Evolutionary conservation across 1,139 yeast species (phyloP).

Genomic region (Kluyveromyces sp.): DNA sequence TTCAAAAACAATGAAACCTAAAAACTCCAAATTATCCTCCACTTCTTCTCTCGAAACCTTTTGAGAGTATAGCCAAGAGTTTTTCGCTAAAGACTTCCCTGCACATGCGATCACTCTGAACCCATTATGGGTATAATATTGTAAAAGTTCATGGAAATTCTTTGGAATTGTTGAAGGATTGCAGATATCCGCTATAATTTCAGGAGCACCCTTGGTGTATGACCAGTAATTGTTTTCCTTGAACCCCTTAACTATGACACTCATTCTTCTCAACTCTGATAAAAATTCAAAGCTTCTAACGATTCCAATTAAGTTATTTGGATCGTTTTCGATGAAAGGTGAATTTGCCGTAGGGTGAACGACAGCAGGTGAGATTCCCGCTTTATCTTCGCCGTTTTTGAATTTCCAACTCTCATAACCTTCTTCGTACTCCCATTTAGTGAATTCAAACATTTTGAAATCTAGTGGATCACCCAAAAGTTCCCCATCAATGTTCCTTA

Average conservation of each 20-base stretch:
- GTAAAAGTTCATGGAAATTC: slow-evolving; percentile 65
- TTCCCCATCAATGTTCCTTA: slow-evolving; percentile 69
- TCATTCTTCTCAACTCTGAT: slow-evolving; percentile 82
- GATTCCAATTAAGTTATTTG: slow-evolving; percentile 42
- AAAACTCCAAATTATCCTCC: slow-evolving; percentile 60
- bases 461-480: slow-evolving; percentile 91
- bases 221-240: slow-evolving; percentile 36
- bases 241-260: slow-evolving; percentile 54
- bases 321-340: slow-evolving; percentile 29
- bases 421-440: slow-evolving; percentile 69
- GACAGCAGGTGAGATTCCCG: slow-evolving; percentile 40
- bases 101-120: slow-evolving; percentile 95
- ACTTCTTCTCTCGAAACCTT: slow-evolving; percentile 50
- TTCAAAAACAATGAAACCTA: slow-evolving; percentile 89
- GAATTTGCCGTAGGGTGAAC: slow-evolving; percentile 36
- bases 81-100: slow-evolving; percentile 42
- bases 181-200: slow-evolving; percentile 80
- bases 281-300: slow-evolving; percentile 76
- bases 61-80: slow-evolving; percentile 37
- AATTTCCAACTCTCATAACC: slow-evolving; percentile 38
- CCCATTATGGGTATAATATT: slow-evolving; percentile 86
- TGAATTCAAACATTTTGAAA: slow-evolving; percentile 84
- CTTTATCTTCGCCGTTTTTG: slow-evolving; percentile 35
- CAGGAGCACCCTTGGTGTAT: slow-evolving; percentile 95
- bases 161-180: slow-evolving; percentile 59